Evolutionary conservation across 345 rosid genomes (phyloP), one percentile per base, ranked within the genome.

Genomic region (Psidium guajava): DNA sequence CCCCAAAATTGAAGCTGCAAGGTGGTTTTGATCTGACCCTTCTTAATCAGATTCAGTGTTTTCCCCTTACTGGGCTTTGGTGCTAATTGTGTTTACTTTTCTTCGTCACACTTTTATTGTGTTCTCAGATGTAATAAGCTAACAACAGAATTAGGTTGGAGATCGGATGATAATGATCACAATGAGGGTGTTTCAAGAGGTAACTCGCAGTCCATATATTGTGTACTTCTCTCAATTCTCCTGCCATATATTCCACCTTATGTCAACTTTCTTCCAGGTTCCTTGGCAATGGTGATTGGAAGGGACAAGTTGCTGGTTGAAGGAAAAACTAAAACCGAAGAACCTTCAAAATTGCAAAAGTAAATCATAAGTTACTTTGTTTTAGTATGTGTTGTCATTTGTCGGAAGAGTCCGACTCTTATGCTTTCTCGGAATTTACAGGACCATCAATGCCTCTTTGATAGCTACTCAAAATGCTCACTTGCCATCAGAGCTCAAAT

Each of bases 401-500:
- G 54, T 69, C 22, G 21, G 32, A 83, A 44, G 83, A 81, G 69
- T 22, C 82, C 54, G 64, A 85, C 75, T 36, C 24, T 82, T 69
- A 55, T 21, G 24, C 64, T 36, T 77, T 15, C 61, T 47, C 56
- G 22, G 85, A 50, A 87, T 49, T 59, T 57, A 52, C 47, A 92
- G 90, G 49, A 80, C 21, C 83, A 85, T 77, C 21, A 82, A 69
- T 82, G 57, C 56, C 55, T 86, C 82, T 85, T 44, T 85, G 82
- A 80, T 54, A 47, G 86, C 88, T 54, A 56, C 81, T 85, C 86
- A 88, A 80, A 84, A 75, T 85, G 51, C 82, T 57, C 82, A 87
- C 87, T 87, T 92, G 73, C 90, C 91, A 8, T 87, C 89, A 47
- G 91, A 91, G 58, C 86, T 92, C 81, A 90, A 91, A 82, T 92